Evolutionary conservation across 306 rosid genomes (phyloP).

Genomic region (Gynostemma pentaphyllum): DNA sequence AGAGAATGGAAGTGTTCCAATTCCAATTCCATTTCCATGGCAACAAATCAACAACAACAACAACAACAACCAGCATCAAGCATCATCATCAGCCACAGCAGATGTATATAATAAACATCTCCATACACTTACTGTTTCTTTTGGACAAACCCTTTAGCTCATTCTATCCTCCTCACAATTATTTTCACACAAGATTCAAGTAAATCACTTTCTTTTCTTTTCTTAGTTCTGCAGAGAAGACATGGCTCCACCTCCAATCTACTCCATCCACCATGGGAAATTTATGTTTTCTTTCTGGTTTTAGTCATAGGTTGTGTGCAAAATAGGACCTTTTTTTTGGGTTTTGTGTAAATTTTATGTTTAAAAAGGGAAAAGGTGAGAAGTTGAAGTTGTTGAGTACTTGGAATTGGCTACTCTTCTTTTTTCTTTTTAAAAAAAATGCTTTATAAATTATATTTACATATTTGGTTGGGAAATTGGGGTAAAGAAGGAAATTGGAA

Average conservation of each 20-base stretch:
- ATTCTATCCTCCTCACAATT: background rate
- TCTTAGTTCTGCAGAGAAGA: too few species aligned
- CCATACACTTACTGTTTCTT: conserved; percentile 68
- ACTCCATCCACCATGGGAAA: too few species aligned
- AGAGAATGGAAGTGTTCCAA: conserved; percentile 21
- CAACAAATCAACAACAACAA: too few species aligned
- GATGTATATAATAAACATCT: conserved; percentile 55
- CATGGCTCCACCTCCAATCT: too few species aligned
- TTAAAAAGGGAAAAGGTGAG: background rate
- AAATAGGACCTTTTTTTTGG: background rate
- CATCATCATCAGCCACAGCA: conserved; percentile 17
- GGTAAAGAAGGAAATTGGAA: too few species aligned
- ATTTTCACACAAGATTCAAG: background rate
- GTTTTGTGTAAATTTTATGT: background rate
- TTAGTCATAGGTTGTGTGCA: background rate
- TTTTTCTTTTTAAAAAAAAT: too few species aligned
- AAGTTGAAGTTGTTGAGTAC: background rate
- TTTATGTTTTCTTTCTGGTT: background rate
- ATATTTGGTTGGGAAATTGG: too few species aligned
- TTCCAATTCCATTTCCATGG: too few species aligned
- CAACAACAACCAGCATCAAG: conserved; percentile 7
- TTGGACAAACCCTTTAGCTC: conserved; percentile 59
- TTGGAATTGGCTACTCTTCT: too few species aligned
- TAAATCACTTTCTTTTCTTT: background rate
- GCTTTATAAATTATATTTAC: too few species aligned